Evolutionary conservation across 2,329 filamentous ascomycete genomes (phyloP).

Genomic region (Trichophyton benhamiae): DNA sequence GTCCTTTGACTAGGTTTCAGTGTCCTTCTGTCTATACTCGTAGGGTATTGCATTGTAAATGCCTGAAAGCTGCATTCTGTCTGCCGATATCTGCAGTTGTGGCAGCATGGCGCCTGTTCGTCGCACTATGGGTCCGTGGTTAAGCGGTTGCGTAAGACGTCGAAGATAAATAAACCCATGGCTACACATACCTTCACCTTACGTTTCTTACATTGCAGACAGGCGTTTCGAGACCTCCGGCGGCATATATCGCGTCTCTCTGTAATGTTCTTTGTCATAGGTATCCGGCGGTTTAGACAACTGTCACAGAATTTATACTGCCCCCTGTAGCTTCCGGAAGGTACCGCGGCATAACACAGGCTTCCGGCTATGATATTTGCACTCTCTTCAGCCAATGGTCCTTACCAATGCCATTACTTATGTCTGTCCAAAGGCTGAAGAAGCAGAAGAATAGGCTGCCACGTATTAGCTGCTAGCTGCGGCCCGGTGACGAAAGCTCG

Average conservation of each 20-base stretch:
- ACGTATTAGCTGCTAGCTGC: background rate
- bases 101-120: conserved; percentile 13
- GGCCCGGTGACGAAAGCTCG: no score
- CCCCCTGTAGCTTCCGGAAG: no score
- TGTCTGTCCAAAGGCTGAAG: no score
- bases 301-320: background rate
- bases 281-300: background rate
- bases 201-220: conserved; percentile 12
- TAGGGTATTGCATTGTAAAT: background rate
- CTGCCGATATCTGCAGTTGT: conserved; percentile 11
- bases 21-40: no score
- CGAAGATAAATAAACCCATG: no score
- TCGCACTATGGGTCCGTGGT: conserved; percentile 8
- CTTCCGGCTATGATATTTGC: no score
- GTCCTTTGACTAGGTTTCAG: background rate
- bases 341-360: no score
- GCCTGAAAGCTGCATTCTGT: conserved; percentile 9
- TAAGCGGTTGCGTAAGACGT: background rate
- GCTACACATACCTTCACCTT: conserved; percentile 11
- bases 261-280: background rate
- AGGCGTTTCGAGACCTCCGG: conserved; percentile 13
- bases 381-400: no score
- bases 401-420: no score
- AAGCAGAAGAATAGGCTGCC: background rate
- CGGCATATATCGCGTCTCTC: background rate